A percentile compares a stretch with the other conserved stretches of the same genome.
phyloP scores from a whole-genome alignment of 2,329 filamentous ascomycete species.

The Parascedosporium putredinis region DNA sequence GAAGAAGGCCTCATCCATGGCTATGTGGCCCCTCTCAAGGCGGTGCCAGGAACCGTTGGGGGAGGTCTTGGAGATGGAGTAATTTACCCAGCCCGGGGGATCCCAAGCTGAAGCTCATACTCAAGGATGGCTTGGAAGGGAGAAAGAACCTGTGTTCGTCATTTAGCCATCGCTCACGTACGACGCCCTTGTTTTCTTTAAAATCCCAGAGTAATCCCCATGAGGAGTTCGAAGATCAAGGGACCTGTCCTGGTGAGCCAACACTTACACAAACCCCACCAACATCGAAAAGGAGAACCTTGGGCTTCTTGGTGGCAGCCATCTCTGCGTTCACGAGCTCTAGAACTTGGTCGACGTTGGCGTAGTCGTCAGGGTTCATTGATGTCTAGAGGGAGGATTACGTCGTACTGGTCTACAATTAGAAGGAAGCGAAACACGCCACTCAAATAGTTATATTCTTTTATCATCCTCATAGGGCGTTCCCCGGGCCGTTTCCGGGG shows the following conservation, averaged over 20 bases:
- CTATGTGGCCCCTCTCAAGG: constrained; percentile 74
- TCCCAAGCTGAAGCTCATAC: constrained; percentile 67
- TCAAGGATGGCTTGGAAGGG: constrained; percentile 90
- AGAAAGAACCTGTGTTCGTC: constrained; percentile 81
- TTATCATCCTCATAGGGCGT: not conserved
- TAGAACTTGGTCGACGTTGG: constrained; percentile 19
- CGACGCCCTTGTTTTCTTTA: no score
- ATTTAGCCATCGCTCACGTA: no score
- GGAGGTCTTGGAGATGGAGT: constrained; percentile 68
- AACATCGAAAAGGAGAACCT: constrained; percentile 84
- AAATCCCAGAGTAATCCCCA: no score
- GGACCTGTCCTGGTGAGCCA: not conserved
- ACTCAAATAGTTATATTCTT: not conserved
- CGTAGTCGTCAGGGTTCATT: constrained; percentile 9
- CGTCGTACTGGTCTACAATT: not conserved
- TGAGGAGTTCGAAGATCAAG: no score
- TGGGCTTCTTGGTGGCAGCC: constrained; percentile 42
- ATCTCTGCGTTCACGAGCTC: constrained; percentile 25
- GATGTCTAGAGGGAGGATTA: not conserved
- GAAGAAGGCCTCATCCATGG: constrained; percentile 67
- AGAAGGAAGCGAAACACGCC: not conserved
- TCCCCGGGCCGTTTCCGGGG: not conserved
- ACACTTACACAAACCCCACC: constrained; percentile 87
- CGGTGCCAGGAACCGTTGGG: constrained; percentile 80
- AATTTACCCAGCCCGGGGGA: constrained; percentile 90